Conservation (phyloP, 2,329 filamentous ascomycete genomes). For the Diaporthe sp. region DNA sequence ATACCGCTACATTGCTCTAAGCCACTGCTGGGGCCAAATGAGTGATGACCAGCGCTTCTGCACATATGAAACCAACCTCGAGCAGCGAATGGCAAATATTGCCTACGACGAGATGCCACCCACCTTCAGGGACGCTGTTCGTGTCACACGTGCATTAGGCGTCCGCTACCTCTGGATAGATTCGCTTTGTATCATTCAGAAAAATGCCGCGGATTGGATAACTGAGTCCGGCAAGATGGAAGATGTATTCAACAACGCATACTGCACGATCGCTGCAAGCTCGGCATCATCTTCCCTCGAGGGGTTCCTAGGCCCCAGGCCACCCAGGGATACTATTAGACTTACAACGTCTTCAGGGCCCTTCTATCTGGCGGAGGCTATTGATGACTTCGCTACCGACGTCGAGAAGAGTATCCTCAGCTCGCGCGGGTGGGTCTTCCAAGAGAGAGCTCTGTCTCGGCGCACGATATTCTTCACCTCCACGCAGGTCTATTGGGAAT, state of each 20-base stretch:
- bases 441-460: constrained; percentile 53
- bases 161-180: constrained; percentile 47
- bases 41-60: constrained; percentile 50
- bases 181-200: constrained; percentile 47
- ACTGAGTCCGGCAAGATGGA: constrained; percentile 47
- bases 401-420: constrained; percentile 51
- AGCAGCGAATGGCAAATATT: constrained; percentile 8
- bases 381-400: constrained; percentile 51
- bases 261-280: constrained; percentile 48
- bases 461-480: constrained; percentile 55
- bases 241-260: constrained; percentile 46
- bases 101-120: constrained; percentile 18
- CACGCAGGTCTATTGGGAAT: constrained; percentile 56
- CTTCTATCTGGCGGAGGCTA: constrained; percentile 48
- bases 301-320: constrained; percentile 45
- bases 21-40: constrained; percentile 45
- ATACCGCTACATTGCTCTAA: constrained; percentile 44
- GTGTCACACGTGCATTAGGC: constrained; percentile 33
- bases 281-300: constrained; percentile 35
- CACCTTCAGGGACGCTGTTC: constrained; percentile 42
- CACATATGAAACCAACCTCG: constrained; percentile 29
- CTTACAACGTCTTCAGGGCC: constrained; percentile 20
- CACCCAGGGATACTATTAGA: constrained; percentile 25
- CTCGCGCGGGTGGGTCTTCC: constrained; percentile 55
- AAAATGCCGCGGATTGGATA: constrained; percentile 43